Base-by-base conservation (phyloP, 345 rosid genomes). In the Eucalyptus marginata region DNA sequence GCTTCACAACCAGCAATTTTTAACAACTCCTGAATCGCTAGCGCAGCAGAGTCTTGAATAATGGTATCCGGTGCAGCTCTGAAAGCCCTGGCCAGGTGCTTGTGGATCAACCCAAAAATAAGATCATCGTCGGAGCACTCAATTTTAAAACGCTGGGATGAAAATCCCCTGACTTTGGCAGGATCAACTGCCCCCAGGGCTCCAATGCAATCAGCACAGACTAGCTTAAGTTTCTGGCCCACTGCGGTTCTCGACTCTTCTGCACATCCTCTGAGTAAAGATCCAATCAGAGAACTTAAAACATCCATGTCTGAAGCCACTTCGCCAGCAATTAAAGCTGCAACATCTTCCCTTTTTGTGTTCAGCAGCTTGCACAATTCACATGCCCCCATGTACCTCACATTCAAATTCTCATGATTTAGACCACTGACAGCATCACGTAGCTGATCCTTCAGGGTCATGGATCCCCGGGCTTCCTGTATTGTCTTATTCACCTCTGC, bases 91-190 rank as follows among this genome's bases (percentile, higher is more conserved):
- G 96, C 97, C 90, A 97, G 92, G 89, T 96, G 99, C 91, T 95
- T 96, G 93, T 97, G 95, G 83, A 97, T 97, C 91, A 97, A 95
- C 93, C 95, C 99, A 93, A 95, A 97, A 79, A 97, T 97, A 68
- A 97, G 99, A 93, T 97, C 99, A 94, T 97, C 99, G 91, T 97
- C 99, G 50, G 99, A 96, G 92, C 99, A 97, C 87, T 97, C 97
- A 92, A 97, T 97, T 93, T 96, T 96, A 92, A 97, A 97, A 86
- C 98, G 97, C 89, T 92, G 94, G 90, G 95, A 95, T 86, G 99
- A 91, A 90, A 92, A 90, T 59, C 91, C 95, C 91, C 92, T 95
- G 88, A 97, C 94, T 93, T 97, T 97, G 89, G 99, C 99, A 90
- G 99, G 99, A 91, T 97, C 99, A 92, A 97, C 96, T 31, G 99